Evolutionary conservation across 2,329 filamentous ascomycete species (phyloP).

Genomic region (Exophiala sp.): DNA sequence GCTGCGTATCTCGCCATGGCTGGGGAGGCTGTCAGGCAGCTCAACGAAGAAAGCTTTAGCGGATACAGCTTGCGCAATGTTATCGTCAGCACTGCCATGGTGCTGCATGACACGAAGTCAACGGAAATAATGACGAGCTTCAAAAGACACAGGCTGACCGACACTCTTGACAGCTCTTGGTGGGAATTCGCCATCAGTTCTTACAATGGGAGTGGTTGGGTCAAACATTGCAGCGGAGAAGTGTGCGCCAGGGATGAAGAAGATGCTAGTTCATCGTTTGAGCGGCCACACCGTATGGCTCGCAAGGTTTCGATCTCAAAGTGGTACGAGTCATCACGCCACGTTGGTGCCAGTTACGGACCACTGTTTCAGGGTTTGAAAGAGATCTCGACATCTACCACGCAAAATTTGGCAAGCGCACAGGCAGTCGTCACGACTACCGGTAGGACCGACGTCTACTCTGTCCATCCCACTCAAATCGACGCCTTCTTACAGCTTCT

Average conservation of each 20-base stretch:
- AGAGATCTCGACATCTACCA: not conserved
- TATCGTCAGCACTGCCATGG: not conserved
- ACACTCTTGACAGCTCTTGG: not conserved
- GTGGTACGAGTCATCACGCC: not conserved
- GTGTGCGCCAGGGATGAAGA: not conserved
- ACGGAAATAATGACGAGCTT: not conserved
- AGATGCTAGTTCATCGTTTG: too few relatives aligned
- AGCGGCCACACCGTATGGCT: too few relatives aligned
- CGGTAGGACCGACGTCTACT: not conserved
- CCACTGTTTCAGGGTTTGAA: not conserved
- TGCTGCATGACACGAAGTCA: not conserved
- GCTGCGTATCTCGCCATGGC: constrained; percentile 32
- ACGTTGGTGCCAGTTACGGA: not conserved
- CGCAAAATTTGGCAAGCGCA: not conserved
- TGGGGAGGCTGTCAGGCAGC: constrained; percentile 25
- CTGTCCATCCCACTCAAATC: not conserved
- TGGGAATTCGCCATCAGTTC: not conserved
- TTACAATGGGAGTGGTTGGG: not conserved
- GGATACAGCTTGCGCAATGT: not conserved
- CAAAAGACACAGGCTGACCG: not conserved
- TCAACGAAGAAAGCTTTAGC: not conserved
- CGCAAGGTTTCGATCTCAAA: too few relatives aligned
- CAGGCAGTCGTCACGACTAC: not conserved
- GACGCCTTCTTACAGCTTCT: not conserved
- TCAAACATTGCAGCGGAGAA: not conserved